Base-by-base conservation (phyloP, 441 rosid genomes). In the Iberis amara region DNA sequence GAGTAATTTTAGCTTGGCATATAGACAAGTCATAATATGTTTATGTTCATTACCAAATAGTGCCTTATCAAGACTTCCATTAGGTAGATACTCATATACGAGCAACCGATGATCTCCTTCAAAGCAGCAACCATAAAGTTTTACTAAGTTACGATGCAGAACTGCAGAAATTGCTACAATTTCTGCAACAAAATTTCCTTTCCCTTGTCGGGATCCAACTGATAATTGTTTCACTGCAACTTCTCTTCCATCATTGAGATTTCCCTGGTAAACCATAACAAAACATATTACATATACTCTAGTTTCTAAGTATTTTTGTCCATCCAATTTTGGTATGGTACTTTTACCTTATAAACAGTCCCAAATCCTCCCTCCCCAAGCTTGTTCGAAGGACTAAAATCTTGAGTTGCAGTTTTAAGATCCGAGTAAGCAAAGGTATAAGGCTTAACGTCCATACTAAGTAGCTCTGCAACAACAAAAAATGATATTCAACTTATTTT, bases 61-160 rank as follows among this genome's bases (percentile, higher is more conserved):
- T 36, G 65, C 71, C 37, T 72, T 73, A 33, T 78, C 78, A 3
- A 78, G 76, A 66, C 76, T 73, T 36, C 61, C 68, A 44, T 75
- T 78, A 9, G 47, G 23, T 1, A 43, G 31, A 11, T 43, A 10
- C 23, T 43, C 47, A 23, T 43, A 43, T 23, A 78, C 80, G 24
- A 78, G 76, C 49, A 75, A 62, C 43, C 72, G 42, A 6, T 70
- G 47, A n/a, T 52, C 65, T 7, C 65, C 73, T 21, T 73, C 70
- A 2, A 68, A 59, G 61, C 78, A 78, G 42, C 76, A 78, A 46
- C 80, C 79, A 35, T 75, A 61, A 1, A 38, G 55, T 57, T 35
- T 2, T 13, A 57, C 62, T 3, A 57, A 45, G 35, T 57, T 57
- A 1, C 54, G 54, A 12, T 57, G 62, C 28, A 35, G 46, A 36